Percentiles rank a stretch among this genome's conserved stretches.
Evolutionary conservation across 192 early-diverging fungal species (phyloP).

Genomic region (Coemansia sp.): DNA sequence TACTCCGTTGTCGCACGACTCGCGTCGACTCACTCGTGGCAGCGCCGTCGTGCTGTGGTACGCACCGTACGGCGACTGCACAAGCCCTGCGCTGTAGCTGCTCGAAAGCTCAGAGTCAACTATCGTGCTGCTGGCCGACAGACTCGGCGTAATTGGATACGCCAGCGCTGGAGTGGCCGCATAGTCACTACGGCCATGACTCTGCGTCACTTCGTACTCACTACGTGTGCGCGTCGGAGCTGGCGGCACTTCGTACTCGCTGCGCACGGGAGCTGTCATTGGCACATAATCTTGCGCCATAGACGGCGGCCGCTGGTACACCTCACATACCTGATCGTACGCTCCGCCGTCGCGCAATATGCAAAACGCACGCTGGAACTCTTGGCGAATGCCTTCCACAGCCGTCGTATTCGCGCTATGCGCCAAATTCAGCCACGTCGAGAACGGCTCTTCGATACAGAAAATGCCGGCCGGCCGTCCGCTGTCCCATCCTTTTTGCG

Average conservation of each 20-base stretch:
- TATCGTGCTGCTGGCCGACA: not conserved
- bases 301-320: constrained; percentile 38
- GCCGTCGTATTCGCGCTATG: constrained; percentile 82
- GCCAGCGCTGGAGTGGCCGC: not conserved
- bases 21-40: not conserved
- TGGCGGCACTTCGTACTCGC: not conserved
- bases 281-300: not conserved
- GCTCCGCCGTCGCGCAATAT: constrained; percentile 58
- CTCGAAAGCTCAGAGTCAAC: not conserved
- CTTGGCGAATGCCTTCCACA: constrained; percentile 75
- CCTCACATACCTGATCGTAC: constrained; percentile 39
- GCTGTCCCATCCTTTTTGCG: constrained; percentile 81
- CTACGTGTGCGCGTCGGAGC: not conserved
- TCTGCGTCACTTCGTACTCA: not conserved
- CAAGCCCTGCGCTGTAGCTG: not conserved
- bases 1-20: not conserved
- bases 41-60: not conserved
- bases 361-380: constrained; percentile 73
- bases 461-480: constrained; percentile 67
- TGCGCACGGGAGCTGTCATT: not conserved
- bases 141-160: not conserved
- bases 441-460: constrained; percentile 93
- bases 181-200: not conserved
- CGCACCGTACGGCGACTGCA: not conserved
- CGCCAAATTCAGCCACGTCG: constrained; percentile 82